Evolutionary conservation across 2,329 filamentous ascomycete species (phyloP).

Genomic region (Orbilia quercus): DNA sequence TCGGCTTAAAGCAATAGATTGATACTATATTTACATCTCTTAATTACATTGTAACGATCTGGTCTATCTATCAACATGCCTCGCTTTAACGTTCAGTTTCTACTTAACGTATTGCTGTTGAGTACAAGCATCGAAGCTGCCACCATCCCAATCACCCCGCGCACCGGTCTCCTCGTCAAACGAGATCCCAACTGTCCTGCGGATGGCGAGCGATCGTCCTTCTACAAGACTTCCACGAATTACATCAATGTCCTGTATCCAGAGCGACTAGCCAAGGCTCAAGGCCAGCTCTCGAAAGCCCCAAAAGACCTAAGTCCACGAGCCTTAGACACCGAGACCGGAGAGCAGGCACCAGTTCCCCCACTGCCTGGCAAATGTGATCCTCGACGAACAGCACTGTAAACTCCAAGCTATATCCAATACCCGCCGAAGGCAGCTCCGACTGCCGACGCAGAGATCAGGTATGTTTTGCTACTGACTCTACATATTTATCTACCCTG

Average conservation of each 20-base stretch:
- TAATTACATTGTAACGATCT: too few species aligned
- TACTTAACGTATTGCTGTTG: background rate
- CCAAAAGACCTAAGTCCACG: constrained; percentile 5
- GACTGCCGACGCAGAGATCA: constrained; percentile 22
- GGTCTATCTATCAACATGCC: too few species aligned
- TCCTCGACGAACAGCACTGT: background rate
- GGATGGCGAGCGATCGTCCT: background rate
- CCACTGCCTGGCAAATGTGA: background rate
- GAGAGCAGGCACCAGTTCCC: background rate
- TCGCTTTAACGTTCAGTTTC: too few species aligned
- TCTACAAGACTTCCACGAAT: constrained; percentile 5
- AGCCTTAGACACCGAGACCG: background rate
- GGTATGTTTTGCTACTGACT: background rate
- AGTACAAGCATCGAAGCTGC: background rate
- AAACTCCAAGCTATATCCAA: constrained; percentile 13
- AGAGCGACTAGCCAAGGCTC: background rate
- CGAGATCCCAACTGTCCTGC: background rate
- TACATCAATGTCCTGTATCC: background rate
- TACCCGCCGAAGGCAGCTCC: constrained; percentile 10
- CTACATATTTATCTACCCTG: background rate
- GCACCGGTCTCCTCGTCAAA: background rate
- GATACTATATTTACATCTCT: too few species aligned
- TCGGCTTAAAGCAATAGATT: too few species aligned
- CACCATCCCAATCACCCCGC: background rate
- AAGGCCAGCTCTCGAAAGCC: background rate